These are phyloP conservation scores for Cyclospora cayetanensis DNA, from an alignment of 169 alveolate species.

Conservation along the genomic window DNA sequence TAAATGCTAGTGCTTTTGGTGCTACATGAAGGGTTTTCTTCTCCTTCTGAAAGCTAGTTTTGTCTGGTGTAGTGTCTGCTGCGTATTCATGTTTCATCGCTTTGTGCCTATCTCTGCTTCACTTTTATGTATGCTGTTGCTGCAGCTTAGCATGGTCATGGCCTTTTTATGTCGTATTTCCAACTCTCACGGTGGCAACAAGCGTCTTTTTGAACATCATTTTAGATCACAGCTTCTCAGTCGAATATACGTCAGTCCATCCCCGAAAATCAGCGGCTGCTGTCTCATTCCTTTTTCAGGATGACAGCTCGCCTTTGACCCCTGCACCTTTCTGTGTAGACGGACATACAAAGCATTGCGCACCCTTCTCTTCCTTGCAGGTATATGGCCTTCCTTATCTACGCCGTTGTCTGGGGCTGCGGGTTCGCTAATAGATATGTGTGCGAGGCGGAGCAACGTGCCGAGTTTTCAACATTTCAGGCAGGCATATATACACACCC, in stretches of 20 bases:
- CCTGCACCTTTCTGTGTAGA: no score
- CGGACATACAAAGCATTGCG: no score
- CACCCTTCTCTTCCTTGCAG: neutral
- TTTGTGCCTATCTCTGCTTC: neutral
- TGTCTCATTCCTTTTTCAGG: no score
- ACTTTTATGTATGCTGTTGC: neutral
- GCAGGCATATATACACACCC: neutral
- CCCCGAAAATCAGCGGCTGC: no score
- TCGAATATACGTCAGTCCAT: neutral
- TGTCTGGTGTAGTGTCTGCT: neutral
- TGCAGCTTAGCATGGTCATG: constrained; percentile 40
- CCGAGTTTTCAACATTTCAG: neutral
- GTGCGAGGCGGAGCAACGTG: neutral
- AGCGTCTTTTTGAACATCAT: neutral
- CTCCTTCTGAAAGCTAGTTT: no score
- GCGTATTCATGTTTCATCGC: neutral
- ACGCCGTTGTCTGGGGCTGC: constrained; percentile 20
- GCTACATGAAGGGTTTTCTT: no score
- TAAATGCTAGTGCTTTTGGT: neutral
- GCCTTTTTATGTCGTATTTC: neutral
- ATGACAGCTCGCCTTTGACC: no score
- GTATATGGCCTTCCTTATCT: neutral
- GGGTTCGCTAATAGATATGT: constrained; percentile 4
- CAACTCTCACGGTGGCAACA: neutral
- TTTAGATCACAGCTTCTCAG: neutral